Conservation (phyloP, 371 early-diverging fungal species). For the Mortierella sp. region DNA sequence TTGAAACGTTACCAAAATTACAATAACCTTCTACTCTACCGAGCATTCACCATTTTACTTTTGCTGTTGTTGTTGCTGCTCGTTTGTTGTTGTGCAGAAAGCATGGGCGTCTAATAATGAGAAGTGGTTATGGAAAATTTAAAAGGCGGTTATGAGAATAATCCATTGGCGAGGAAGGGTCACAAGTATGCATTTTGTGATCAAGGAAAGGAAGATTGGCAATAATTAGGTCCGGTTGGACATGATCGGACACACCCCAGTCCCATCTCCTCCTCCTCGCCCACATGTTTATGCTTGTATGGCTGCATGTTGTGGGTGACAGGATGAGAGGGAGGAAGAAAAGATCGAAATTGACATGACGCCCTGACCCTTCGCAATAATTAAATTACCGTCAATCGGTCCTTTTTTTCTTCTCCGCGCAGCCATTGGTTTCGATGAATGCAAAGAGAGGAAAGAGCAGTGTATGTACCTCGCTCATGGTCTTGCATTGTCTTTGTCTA, state of each 20-base stretch:
- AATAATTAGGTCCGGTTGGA: neutral
- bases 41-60: neutral
- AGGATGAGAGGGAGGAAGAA: neutral
- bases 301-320: neutral
- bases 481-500: neutral
- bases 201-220: neutral
- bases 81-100: neutral
- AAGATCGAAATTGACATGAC: slow-evolving; percentile 1
- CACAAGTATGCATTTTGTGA: neutral
- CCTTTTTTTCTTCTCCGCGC: neutral
- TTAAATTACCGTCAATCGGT: neutral
- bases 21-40: neutral
- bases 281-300: neutral
- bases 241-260: neutral
- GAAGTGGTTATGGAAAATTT: no score
- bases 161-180: no score
- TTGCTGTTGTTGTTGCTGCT: neutral
- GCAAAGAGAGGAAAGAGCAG: neutral
- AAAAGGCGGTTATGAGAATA: no score
- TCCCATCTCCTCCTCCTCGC: neutral
- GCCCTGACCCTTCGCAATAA: neutral
- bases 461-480: neutral
- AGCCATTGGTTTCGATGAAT: neutral
- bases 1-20: neutral
- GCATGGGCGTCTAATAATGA: neutral